phyloP scores from a whole-genome alignment of 225 moss, liverwort and hornwort species.

The Physcomitrellopsis africana region DNA sequence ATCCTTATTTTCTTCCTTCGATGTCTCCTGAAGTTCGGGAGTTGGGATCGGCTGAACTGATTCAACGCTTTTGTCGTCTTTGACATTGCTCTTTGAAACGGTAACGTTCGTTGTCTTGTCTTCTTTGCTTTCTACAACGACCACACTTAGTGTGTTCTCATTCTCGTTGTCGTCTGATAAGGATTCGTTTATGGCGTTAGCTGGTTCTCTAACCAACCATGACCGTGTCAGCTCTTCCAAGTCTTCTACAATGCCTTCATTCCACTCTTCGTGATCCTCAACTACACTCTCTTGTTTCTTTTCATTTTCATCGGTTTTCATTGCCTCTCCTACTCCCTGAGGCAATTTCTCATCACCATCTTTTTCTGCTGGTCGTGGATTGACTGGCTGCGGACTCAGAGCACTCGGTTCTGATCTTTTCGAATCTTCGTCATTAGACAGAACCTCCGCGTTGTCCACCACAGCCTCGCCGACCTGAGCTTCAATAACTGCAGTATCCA shows the following conservation, averaged over 20 bases:
- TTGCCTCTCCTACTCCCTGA: conserved; percentile 2
- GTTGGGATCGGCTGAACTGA: not conserved
- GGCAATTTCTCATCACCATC: not conserved
- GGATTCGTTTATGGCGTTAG: conserved; percentile 1
- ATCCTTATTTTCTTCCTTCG: conserved; percentile 8
- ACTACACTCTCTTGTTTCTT: conserved; percentile 12
- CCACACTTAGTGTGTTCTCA: conserved; percentile 16
- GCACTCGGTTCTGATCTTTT: not conserved
- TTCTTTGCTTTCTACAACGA: conserved; percentile 15
- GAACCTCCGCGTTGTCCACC: conserved; percentile 19
- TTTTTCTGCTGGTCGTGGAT: not conserved
- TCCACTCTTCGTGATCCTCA: conserved; percentile 32
- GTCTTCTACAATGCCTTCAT: conserved; percentile 31
- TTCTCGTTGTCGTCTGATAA: conserved; percentile 27
- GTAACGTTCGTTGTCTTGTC: not conserved
- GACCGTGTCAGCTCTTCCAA: conserved; percentile 32
- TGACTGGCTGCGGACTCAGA: not conserved
- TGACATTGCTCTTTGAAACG: not conserved
- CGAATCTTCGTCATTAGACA: conserved; percentile 13
- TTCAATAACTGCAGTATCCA: conserved; percentile 29
- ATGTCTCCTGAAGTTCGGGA: conserved; percentile 6
- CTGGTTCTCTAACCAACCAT: conserved; percentile 28
- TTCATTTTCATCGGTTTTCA: not conserved
- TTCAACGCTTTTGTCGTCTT: conserved; percentile 17
- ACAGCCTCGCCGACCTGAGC: conserved; percentile 18